Conservation (phyloP, 2,329 filamentous ascomycete species). For the Aaosphaeria pasadenensis region DNA sequence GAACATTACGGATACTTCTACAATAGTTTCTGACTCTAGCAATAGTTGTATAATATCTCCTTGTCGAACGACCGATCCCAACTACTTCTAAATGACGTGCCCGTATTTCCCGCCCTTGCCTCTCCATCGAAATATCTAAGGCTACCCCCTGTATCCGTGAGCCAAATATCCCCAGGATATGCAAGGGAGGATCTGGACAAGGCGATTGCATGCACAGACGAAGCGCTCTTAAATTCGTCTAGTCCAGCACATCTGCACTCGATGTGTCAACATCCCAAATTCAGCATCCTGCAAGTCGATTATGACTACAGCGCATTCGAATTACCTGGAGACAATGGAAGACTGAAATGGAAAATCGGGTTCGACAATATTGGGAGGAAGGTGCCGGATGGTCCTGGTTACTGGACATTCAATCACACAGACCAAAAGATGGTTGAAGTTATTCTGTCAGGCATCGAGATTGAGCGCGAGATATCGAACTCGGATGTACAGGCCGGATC, state of each 20-base stretch:
- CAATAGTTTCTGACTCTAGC: no score
- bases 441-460: constrained; percentile 16
- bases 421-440: constrained; percentile 26
- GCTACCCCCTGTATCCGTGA: constrained; percentile 17
- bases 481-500: constrained; percentile 4
- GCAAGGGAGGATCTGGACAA: constrained; percentile 21
- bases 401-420: constrained; percentile 17
- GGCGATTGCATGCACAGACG: constrained; percentile 15
- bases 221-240: neutral
- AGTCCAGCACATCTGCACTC: neutral
- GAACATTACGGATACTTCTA: no score
- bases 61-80: constrained; percentile 24
- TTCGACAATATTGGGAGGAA: constrained; percentile 25
- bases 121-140: constrained; percentile 22
- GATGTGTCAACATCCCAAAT: neutral
- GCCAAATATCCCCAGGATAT: constrained; percentile 18
- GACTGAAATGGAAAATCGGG: constrained; percentile 22
- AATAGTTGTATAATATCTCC: constrained; percentile 30
- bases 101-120: constrained; percentile 22
- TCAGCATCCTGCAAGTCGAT: constrained; percentile 1
- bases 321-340: constrained; percentile 1
- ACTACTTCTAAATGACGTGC: constrained; percentile 20
- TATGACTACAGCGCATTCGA: constrained; percentile 19
- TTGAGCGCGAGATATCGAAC: constrained; percentile 6
- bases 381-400: neutral